phyloP scores from a whole-genome alignment of 345 rosid species.

The Syzygium aromaticum region DNA sequence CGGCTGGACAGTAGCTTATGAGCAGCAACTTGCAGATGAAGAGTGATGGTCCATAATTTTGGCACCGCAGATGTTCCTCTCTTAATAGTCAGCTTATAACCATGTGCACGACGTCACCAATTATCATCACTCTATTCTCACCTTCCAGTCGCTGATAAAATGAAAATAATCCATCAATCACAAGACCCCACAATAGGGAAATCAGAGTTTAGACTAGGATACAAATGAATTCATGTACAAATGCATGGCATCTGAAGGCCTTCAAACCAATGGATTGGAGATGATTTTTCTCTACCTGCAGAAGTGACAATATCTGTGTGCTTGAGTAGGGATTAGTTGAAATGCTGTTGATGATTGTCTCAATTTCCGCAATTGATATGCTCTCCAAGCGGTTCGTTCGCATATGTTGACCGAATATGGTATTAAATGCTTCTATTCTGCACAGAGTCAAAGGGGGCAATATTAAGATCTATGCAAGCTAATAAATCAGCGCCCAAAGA shows the following conservation, averaged over 20 bases:
- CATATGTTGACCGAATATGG: slow-evolving; percentile 77
- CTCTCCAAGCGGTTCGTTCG: slow-evolving; percentile 56
- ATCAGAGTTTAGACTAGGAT: background rate
- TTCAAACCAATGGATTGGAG: background rate
- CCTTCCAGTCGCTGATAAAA: slow-evolving; percentile 73
- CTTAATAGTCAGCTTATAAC: background rate
- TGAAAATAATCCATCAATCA: background rate
- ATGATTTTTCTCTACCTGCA: slow-evolving; percentile 43
- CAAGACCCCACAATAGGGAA: background rate
- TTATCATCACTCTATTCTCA: slow-evolving; percentile 88
- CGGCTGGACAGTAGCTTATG: background rate
- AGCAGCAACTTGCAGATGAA: background rate
- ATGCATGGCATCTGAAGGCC: background rate
- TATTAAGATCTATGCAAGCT: background rate
- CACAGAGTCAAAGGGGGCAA: background rate
- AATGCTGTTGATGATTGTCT: slow-evolving; percentile 47
- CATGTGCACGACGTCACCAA: slow-evolving; percentile 64
- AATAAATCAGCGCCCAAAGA: background rate
- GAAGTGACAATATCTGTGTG: slow-evolving; percentile 53
- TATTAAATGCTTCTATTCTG: slow-evolving; percentile 71
- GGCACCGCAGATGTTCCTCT: background rate
- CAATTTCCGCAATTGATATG: slow-evolving; percentile 64
- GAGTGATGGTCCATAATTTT: background rate
- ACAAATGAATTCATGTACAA: background rate
- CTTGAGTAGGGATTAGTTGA: slow-evolving; percentile 44